Percentiles rank a stretch among this genome's conserved stretches.
Conservation (phyloP, 1,284 basidiomycete genomes). For the Testicularia cyperi region DNA sequence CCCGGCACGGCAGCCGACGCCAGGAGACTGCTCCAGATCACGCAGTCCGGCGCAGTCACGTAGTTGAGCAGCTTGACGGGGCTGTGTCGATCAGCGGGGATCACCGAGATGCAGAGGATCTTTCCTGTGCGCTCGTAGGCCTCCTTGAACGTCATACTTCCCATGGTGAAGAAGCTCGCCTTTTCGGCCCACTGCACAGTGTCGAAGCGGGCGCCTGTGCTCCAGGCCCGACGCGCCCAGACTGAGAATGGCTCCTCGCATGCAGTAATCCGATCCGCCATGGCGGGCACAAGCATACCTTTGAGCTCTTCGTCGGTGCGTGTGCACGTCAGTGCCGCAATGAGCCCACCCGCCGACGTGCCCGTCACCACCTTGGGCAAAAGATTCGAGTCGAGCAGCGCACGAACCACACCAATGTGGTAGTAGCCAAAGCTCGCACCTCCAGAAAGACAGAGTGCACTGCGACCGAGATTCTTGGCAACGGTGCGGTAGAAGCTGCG, state of each 20-base stretch:
- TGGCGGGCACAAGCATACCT: slow-evolving; percentile 63
- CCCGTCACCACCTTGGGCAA: slow-evolving; percentile 85
- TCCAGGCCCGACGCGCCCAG: slow-evolving; percentile 79
- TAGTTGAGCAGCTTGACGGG: slow-evolving; percentile 95
- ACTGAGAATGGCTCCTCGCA: slow-evolving; percentile 71
- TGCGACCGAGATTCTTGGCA: slow-evolving; percentile 83
- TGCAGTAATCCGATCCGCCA: slow-evolving; percentile 82
- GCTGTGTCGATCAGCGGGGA: slow-evolving; percentile 83
- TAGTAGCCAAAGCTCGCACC: slow-evolving; percentile 88
- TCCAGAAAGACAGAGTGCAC: slow-evolving; percentile 88
- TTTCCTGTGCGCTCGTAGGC: slow-evolving; percentile 88
- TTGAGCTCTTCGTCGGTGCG: slow-evolving; percentile 86
- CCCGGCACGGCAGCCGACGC: slow-evolving; percentile 58
- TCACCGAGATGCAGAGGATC: slow-evolving; percentile 88
- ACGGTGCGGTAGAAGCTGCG: slow-evolving; percentile 84
- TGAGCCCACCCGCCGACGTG: slow-evolving; percentile 85
- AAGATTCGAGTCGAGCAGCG: slow-evolving; percentile 82
- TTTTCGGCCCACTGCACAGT: slow-evolving; percentile 78
- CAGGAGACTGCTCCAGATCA: slow-evolving; percentile 65
- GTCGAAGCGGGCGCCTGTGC: slow-evolving; percentile 90
- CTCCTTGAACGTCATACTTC: slow-evolving; percentile 92
- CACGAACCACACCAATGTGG: slow-evolving; percentile 87
- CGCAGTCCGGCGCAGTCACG: slow-evolving; percentile 84
- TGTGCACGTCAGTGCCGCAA: slow-evolving; percentile 73
- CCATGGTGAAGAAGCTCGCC: slow-evolving; percentile 83